A percentile compares a stretch with the other conserved stretches of the same genome.
Evolutionary conservation across 1,284 basidiomycete genomes (phyloP).

Genomic region (Ustilago cynodontis): DNA sequence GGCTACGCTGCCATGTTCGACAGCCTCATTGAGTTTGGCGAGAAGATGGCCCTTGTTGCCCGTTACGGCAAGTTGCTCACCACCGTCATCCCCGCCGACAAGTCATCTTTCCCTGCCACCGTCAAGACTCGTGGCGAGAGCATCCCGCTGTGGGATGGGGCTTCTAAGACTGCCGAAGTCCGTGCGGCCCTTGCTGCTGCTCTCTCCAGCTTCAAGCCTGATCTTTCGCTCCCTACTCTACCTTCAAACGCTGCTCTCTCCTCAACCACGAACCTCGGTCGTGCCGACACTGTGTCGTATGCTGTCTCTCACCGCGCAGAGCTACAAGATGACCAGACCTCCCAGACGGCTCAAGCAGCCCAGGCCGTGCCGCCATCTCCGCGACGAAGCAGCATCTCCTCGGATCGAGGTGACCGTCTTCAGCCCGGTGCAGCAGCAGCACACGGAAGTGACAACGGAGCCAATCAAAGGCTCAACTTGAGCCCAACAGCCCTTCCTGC

Average conservation of each 20-base stretch:
- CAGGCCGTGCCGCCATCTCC: slow-evolving; percentile 8
- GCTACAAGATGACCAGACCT: slow-evolving; percentile 30
- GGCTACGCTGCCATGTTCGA: slow-evolving; percentile 58
- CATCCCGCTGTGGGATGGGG: slow-evolving; percentile 55
- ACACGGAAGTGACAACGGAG: slow-evolving; percentile 6
- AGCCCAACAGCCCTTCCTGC: slow-evolving; percentile 43
- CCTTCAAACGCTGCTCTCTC: slow-evolving; percentile 19
- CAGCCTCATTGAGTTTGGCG: slow-evolving; percentile 63
- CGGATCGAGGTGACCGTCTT: slow-evolving; percentile 25
- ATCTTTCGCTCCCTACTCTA: slow-evolving; percentile 37
- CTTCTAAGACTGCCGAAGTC: slow-evolving; percentile 52
- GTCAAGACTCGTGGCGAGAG: slow-evolving; percentile 29
- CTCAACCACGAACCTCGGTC: slow-evolving; percentile 26
- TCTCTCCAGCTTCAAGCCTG: slow-evolving; percentile 40
- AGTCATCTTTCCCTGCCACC: slow-evolving; percentile 47
- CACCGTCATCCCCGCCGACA: slow-evolving; percentile 49
- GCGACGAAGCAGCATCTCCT: slow-evolving; percentile 23
- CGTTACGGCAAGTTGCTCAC: slow-evolving; percentile 62
- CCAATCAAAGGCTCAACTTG: slow-evolving; percentile 39
- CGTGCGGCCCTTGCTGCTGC: slow-evolving; percentile 57
- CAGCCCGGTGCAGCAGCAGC: slow-evolving; percentile 14
- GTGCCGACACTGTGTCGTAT: slow-evolving; percentile 47
- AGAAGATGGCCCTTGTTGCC: slow-evolving; percentile 60
- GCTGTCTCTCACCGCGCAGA: slow-evolving; percentile 43
- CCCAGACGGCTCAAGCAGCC: neutral